Evolutionary conservation across 495 filamentous ascomycete species (phyloP), one percentile per base, ranked within the genome.

Genomic region (Tirmania nivea): DNA sequence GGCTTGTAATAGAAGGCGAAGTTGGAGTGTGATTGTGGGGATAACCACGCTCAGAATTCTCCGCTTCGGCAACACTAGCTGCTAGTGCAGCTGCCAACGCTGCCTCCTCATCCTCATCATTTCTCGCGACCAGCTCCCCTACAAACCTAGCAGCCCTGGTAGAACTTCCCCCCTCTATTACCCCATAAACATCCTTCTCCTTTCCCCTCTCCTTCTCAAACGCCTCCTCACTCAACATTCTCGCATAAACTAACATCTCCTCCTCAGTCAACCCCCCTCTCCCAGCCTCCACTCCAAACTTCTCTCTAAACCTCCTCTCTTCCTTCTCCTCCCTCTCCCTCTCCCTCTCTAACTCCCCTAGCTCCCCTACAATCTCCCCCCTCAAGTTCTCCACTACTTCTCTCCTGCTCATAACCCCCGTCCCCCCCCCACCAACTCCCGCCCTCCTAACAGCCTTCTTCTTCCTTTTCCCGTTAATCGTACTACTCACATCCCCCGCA

Each of bases 241-340:
- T 78, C 2, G 89, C 90, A 65, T 96, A 97, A 11, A 78, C 81
- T 34, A 97, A 57, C 42, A 89, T 76, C 60, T 97, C 86, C 56
- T 95, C 88, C 61, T 95, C 88, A 51, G 70, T 86, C 16, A 87
- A 70, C 11, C 83, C 86, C 10, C 81, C 75, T 4, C 90, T 65
- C 53, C 87, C 86, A 12, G 86, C 71, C 9, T 85, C 86, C 58
- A 95, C 92, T 36, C 92, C 76, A 21, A 77, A 77, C 14, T 78
- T 81, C 36, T 93, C 73, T 39, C 77, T 73, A 31, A 76, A 68
- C 36, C 76, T 74, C 56, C 86, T 78, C 56, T 96, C 88, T n/a
- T 76, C 75, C 56, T 80, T 77, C 45, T 95, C 87, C 20, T 75
- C 70, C 56, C 79, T 75, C 64, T 94, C 88, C 39, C 83, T 83